These are phyloP conservation scores for Boletus tomentosulus DNA, from an alignment of 768 basidiomycete species.

Conservation along the genomic window DNA sequence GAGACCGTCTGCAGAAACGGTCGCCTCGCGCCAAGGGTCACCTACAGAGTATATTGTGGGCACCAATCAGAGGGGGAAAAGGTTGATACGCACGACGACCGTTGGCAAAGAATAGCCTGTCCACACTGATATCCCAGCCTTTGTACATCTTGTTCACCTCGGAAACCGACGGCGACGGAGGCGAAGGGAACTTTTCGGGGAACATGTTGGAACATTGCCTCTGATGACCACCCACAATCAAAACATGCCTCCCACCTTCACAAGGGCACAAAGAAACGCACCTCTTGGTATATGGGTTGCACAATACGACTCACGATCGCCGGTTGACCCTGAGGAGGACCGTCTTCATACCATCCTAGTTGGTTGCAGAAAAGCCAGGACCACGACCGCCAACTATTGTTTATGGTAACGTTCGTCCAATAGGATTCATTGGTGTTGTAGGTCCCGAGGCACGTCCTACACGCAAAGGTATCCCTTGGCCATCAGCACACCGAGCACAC, in stretches of 20 bases:
- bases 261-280: background rate
- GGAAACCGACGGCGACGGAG: constrained; percentile 41
- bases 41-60: constrained; percentile 35
- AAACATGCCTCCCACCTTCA: background rate
- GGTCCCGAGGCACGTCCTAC: constrained; percentile 37
- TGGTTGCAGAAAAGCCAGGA: constrained; percentile 72
- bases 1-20: constrained; percentile 54
- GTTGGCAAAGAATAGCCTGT: constrained; percentile 66
- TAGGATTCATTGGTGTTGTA: constrained; percentile 35
- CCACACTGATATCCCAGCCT: constrained; percentile 58
- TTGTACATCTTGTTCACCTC: constrained; percentile 49
- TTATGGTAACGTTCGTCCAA: constrained; percentile 53
- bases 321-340: constrained; percentile 36
- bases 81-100: constrained; percentile 49
- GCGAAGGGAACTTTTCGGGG: constrained; percentile 49
- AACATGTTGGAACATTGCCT: constrained; percentile 69
- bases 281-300: constrained; percentile 27
- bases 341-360: constrained; percentile 49
- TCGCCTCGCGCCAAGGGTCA: constrained; percentile 73
- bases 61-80: background rate
- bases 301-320: constrained; percentile 32
- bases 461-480: constrained; percentile 27
- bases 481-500: constrained; percentile 21
- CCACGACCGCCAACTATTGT: constrained; percentile 63
- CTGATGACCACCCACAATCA: constrained; percentile 27